Evolutionary conservation across 169 alveolate species (phyloP), one percentile per base, ranked within the genome.

Genomic region (Pseudocohnilembus persalinus): DNA sequence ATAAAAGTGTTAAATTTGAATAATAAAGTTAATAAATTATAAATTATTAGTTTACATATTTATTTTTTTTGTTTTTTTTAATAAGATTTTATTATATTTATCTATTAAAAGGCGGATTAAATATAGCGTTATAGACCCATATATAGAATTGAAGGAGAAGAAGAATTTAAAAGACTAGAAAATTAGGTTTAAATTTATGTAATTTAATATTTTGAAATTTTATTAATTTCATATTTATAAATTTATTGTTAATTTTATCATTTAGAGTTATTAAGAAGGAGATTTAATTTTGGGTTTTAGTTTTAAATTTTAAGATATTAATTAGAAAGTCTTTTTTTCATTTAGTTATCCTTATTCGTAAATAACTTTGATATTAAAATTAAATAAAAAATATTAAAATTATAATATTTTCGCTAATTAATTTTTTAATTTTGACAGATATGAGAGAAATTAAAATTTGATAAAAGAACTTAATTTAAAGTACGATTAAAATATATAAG

Each of bases 291-390:
- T 49, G 20, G 20, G 68, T 49, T 91, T 88, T 30, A 29, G 34
- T 0, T 89, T 84, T 82, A 73, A 73, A 27, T 88, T 91, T 74
- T 74, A 63, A 68, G 30, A 74, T 29, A 1, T 63, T 34, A 68
- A 79, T 73, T 77, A 91, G 26, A 80, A 68, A 25, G 85, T 79
- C 64, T 92, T 87, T 74, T 89, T 94, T 80, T 93, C 95, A 26
- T 94, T 90, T 85, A 86, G 93, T 31, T 92, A 90, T 75, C 96
- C 97, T 29, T 94, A 81, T 34, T 74, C 88, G 74, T 90, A 49
- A 49, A 11, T 11, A 11, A 49, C 20, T 49, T 49, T 49, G 20
- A 11, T 49, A 49, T 49, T 49, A 49, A 11, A 49, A 49, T 49
- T 49, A 11, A 4, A 49, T 49, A 49, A 49, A 49, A 49, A 49